Evolutionary conservation across 805 yeast genomes (phyloP).

Genomic region (Wickerhamiella spandovensis): DNA sequence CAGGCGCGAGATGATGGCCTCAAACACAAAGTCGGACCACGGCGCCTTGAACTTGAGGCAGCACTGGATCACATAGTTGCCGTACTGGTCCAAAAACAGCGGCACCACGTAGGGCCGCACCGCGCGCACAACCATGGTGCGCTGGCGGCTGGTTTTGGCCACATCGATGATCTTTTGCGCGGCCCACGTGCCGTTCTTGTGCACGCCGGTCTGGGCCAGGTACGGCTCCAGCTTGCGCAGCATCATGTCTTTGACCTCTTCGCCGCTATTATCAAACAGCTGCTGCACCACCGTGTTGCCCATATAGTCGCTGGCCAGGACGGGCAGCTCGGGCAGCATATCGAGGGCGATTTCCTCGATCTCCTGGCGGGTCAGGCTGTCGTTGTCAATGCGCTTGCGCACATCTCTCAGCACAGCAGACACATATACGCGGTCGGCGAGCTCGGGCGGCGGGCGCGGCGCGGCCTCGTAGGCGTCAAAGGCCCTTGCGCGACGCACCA

Average conservation of each 20-base stretch:
- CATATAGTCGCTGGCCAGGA: constrained; percentile 77
- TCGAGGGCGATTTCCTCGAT: constrained; percentile 71
- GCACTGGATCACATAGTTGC: constrained; percentile 91
- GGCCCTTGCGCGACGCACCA: constrained; percentile 21
- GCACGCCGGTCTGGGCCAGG: constrained; percentile 84
- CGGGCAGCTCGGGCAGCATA: constrained; percentile 81
- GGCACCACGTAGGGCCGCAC: constrained; percentile 73
- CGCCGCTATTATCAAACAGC: constrained; percentile 58
- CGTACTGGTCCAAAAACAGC: constrained; percentile 87
- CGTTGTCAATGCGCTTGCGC: constrained; percentile 56
- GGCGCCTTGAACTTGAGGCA: constrained; percentile 84
- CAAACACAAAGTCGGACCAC: constrained; percentile 79
- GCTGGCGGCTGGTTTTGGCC: constrained; percentile 49
- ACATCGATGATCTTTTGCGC: constrained; percentile 87
- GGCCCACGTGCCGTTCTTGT: constrained; percentile 98
- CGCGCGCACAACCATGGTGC: constrained; percentile 50
- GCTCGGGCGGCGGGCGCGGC: constrained; percentile 48
- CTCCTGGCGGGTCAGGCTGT: constrained; percentile 41
- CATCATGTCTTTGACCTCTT: constrained; percentile 66
- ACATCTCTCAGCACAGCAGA: constrained; percentile 80
- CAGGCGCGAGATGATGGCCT: constrained; percentile 64
- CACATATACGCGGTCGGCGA: constrained; percentile 59
- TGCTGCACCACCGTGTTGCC: constrained; percentile 96
- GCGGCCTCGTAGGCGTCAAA: background rate
- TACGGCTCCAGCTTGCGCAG: constrained; percentile 63